Percentiles rank a stretch among this genome's conserved stretches.
Evolutionary conservation across 2,329 filamentous ascomycete genomes (phyloP).

Genomic region (Aspergillus piperis): DNA sequence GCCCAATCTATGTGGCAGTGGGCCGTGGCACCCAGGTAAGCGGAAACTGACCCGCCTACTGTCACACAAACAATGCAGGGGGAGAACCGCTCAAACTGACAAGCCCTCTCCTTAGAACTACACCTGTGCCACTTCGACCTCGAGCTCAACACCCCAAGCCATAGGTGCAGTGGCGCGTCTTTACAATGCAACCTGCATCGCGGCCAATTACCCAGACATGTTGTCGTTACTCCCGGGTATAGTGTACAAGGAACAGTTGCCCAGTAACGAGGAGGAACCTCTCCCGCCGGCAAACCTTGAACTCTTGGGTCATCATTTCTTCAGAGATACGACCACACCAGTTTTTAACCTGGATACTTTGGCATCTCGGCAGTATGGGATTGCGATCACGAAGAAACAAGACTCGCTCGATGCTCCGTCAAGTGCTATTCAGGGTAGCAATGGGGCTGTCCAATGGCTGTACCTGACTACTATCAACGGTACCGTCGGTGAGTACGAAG

Average conservation of each 20-base stretch:
- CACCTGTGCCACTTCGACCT: slow-evolving; percentile 69
- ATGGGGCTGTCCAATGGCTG: slow-evolving; percentile 77
- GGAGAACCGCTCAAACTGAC: slow-evolving; percentile 12
- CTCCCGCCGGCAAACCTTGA: slow-evolving; percentile 59
- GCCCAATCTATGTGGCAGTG: slow-evolving; percentile 75
- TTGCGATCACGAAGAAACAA: slow-evolving; percentile 64
- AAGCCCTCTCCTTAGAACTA: slow-evolving; percentile 70
- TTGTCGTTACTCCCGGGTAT: slow-evolving; percentile 65
- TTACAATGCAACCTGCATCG: slow-evolving; percentile 83
- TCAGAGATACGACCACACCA: slow-evolving; percentile 65
- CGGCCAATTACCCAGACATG: slow-evolving; percentile 67
- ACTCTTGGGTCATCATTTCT: slow-evolving; percentile 79
- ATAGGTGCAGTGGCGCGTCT: slow-evolving; percentile 78
- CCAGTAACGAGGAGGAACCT: slow-evolving; percentile 35
- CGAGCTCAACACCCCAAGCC: slow-evolving; percentile 63
- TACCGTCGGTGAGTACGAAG: slow-evolving; percentile 65
- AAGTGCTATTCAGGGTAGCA: slow-evolving; percentile 59
- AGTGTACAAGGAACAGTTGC: slow-evolving; percentile 67
- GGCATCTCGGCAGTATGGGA: slow-evolving; percentile 50
- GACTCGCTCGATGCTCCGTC: slow-evolving; percentile 63
- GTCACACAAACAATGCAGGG: neutral
- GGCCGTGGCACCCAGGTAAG: slow-evolving; percentile 72
- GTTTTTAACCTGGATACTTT: slow-evolving; percentile 75
- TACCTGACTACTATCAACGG: slow-evolving; percentile 60
- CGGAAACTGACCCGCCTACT: slow-evolving; percentile 16